Evolutionary conservation across 164 flowering plant genomes (phyloP).

Genomic region (Berberis vulgaris): DNA sequence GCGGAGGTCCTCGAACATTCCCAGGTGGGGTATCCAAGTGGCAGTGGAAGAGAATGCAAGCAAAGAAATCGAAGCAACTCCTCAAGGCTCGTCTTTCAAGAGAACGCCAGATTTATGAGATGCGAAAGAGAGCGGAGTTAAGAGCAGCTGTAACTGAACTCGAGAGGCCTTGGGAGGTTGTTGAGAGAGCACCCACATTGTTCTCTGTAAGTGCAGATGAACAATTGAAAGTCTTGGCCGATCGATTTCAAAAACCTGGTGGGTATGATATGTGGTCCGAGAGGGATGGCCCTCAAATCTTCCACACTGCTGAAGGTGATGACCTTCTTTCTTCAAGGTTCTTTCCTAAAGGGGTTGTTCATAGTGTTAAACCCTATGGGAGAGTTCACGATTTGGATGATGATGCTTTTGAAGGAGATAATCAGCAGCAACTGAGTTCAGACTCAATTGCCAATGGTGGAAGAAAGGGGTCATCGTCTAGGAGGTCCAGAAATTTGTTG

Average conservation of each 20-base stretch:
- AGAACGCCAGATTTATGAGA: constrained; percentile 84
- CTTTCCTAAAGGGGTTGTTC: constrained; percentile 87
- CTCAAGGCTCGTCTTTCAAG: constrained; percentile 72
- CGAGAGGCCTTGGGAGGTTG: constrained; percentile 87
- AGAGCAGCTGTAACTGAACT: constrained; percentile 76
- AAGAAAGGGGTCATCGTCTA: not conserved
- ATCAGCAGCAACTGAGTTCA: not conserved
- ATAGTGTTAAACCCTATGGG: constrained; percentile 59
- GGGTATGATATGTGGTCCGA: constrained; percentile 86
- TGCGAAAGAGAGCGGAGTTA: constrained; percentile 87
- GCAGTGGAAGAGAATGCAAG: constrained; percentile 95
- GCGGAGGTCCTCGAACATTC: constrained; percentile 85
- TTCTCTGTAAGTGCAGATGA: constrained; percentile 78
- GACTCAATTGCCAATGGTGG: not conserved
- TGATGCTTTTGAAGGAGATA: not conserved
- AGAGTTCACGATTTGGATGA: not conserved
- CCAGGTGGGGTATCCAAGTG: constrained; percentile 91
- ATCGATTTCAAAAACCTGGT: constrained; percentile 73
- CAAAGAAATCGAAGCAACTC: constrained; percentile 72
- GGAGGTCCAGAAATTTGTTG: not conserved
- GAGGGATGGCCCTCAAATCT: constrained; percentile 74
- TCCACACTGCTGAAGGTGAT: constrained; percentile 33
- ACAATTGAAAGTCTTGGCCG: constrained; percentile 74
- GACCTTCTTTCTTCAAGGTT: constrained; percentile 53
- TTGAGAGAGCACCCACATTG: constrained; percentile 49